Base-by-base conservation (phyloP, 257 asterid species). In the Capsicum baccatum region DNA sequence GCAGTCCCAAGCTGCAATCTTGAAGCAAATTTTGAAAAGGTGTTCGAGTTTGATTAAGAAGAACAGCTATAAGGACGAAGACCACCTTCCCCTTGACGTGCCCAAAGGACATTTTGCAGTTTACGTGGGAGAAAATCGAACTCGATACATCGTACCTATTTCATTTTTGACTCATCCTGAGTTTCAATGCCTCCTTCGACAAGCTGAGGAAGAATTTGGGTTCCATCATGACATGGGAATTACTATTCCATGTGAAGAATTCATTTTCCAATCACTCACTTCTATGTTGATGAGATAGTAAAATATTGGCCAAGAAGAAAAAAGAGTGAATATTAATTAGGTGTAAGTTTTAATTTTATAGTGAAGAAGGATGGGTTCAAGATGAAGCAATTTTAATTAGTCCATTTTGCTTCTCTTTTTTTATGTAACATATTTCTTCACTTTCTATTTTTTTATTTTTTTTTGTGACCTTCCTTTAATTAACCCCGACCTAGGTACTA, bases 31-130 rank as follows among this genome's bases (percentile, higher is more conserved):
- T 17, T 15, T 83, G 56, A 88, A 56, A 42, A 55, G 69, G 21
- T 88, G 86, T 73, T 88, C 87, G 9, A 85, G 83, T 64, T 56
- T 63, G 39, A 37, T 69, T 71, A 69, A 83, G 74, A 85, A 39
- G 5, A 39, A 39, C 44, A 39, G 44, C 5, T 39, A 39, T 39
- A 39, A 80, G n/a, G 57, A 70, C 17, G 66, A 71, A 11, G 35
- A 19, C 3, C 58, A 57, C 8, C 89, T 84, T 6, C 92, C 93
- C 0, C 19, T 82, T 10, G 93, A 89, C 86, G 93, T 91, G 1
- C 93, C 93, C 7, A 91, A 91, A 83, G 93, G 92, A 0, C 93
- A 91, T 76, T 91, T 91, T 52, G 90, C 88, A n/a, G 90, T 91
- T 0, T 91, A 89, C 56, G 90, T 91, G 0, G 93, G 93, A 0